Evolutionary conservation across 2,329 filamentous ascomycete genomes (phyloP).

Genomic region (Colletotrichum tropicicola): DNA sequence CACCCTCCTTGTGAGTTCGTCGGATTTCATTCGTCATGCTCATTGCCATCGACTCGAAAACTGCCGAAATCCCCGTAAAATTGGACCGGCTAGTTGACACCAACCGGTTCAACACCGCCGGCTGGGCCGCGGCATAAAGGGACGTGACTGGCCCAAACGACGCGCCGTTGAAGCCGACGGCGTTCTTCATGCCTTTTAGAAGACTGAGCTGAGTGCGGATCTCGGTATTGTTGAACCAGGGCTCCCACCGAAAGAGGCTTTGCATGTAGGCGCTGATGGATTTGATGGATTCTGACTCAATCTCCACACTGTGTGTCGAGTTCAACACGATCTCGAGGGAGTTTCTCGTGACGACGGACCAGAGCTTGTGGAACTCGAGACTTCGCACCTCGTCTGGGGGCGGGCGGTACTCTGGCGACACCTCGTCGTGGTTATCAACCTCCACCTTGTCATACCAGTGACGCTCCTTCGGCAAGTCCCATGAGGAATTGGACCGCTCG

Average conservation of each 20-base stretch:
- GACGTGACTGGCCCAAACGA: too few relatives aligned
- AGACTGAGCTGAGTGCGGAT: not conserved
- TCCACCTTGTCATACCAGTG: not conserved
- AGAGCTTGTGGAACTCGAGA: not conserved
- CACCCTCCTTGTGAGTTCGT: not conserved
- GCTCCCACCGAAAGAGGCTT: not conserved
- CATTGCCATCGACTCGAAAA: not conserved
- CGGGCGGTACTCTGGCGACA: not conserved
- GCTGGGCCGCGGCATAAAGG: too few relatives aligned
- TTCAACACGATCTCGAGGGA: too few relatives aligned
- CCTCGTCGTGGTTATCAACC: not conserved
- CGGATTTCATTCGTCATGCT: slow-evolving; percentile 20
- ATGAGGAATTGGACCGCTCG: not conserved
- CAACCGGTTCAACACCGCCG: too few relatives aligned
- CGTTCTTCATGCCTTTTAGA: not conserved
- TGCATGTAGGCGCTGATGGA: not conserved
- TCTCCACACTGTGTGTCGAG: not conserved
- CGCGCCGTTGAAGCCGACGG: not conserved
- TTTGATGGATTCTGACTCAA: not conserved
- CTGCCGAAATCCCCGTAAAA: not conserved
- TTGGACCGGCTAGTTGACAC: too few relatives aligned
- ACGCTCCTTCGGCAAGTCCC: not conserved
- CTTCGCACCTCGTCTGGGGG: not conserved
- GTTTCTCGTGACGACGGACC: not conserved
- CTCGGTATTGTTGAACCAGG: not conserved